A percentile compares a stretch with the other conserved stretches of the same genome.
Conservation (phyloP, 306 rosid species). For the Cyamopsis tetragonoloba region DNA sequence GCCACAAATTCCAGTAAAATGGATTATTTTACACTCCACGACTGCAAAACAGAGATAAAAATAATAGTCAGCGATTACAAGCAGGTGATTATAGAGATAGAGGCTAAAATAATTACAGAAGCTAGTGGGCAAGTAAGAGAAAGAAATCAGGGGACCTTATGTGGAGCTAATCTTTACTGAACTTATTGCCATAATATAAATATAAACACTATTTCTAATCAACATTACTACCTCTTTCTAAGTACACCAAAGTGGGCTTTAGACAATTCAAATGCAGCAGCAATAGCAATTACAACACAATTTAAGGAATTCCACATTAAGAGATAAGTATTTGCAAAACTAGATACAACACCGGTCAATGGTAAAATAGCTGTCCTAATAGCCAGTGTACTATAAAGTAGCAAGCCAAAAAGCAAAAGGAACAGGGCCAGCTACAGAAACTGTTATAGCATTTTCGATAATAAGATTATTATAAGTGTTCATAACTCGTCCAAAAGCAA, state of each 20-base stretch:
- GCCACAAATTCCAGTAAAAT: constrained; percentile 59
- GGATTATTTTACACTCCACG: constrained; percentile 57
- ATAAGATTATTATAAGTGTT: neutral
- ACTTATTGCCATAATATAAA: neutral
- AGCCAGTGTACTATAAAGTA: neutral
- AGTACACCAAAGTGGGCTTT: neutral
- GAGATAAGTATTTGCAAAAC: neutral
- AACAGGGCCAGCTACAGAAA: neutral
- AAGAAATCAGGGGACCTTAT: neutral
- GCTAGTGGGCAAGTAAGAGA: neutral
- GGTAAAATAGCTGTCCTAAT: neutral
- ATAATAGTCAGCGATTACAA: constrained; percentile 6
- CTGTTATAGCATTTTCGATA: neutral
- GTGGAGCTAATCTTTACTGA: neutral
- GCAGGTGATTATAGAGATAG: neutral
- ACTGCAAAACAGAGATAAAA: constrained; percentile 45
- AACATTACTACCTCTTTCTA: neutral
- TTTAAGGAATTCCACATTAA: neutral
- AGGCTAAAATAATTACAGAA: neutral
- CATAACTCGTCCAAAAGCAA: constrained; percentile 10
- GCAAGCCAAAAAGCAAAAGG: neutral
- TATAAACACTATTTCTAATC: neutral
- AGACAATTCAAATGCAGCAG: neutral
- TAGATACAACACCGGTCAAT: neutral
- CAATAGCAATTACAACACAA: neutral